These are phyloP conservation scores for Scedosporium aurantiacum DNA, from an alignment of 2,329 filamentous ascomycete species.

Conservation along the genomic window DNA sequence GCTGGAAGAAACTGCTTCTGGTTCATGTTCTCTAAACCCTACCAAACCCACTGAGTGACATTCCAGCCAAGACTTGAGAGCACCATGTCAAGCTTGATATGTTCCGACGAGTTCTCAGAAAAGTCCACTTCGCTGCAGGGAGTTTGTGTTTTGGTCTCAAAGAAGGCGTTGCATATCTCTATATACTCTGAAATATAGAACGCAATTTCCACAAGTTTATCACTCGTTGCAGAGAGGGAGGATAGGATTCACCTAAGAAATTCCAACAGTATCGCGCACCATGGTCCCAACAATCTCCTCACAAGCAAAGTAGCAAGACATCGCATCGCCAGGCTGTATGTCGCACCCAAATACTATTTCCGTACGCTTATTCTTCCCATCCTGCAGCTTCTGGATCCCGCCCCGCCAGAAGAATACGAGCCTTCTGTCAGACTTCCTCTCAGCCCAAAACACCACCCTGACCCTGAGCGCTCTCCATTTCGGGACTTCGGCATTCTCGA, in stretches of 20 bases:
- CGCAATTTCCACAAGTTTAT: no score
- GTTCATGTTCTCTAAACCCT: no score
- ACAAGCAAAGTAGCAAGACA: not conserved
- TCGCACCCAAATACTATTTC: slow-evolving; percentile 1
- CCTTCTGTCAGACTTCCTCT: not conserved
- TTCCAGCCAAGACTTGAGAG: no score
- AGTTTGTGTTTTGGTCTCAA: no score
- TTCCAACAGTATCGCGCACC: not conserved
- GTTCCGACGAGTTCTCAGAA: no score
- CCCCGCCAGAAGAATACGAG: slow-evolving; percentile 4
- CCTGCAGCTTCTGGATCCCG: not conserved
- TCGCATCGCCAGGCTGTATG: not conserved
- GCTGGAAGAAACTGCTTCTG: no score
- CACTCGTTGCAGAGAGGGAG: no score
- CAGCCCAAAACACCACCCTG: slow-evolving; percentile 3
- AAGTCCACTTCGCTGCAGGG: no score
- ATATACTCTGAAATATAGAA: no score
- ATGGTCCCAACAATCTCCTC: slow-evolving; percentile 7
- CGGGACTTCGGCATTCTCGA: slow-evolving; percentile 52
- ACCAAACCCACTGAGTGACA: no score
- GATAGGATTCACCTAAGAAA: not conserved
- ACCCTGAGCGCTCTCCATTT: slow-evolving; percentile 43
- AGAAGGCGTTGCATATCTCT: no score
- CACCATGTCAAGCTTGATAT: no score
- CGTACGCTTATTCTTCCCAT: not conserved